Base-by-base conservation (phyloP, 495 filamentous ascomycete genomes). In the Lentithecium fluviatile region DNA sequence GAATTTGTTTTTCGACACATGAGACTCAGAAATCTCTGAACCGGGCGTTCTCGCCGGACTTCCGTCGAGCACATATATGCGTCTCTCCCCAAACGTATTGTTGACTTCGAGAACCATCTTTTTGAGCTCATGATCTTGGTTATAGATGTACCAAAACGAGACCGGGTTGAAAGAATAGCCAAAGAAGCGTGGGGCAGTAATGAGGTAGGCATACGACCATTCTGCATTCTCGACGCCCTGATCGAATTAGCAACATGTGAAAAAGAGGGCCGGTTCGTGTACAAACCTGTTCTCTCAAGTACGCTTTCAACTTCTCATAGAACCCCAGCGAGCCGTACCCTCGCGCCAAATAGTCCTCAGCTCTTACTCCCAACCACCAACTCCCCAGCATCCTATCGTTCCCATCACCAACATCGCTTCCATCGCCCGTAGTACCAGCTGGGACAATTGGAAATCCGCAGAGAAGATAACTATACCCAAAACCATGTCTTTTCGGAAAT, bases 91-190 rank as follows among this genome's bases (percentile, higher is more conserved):
- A 67, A 89, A 90, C 0, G 86, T 90, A 61, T 91, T 90, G 68
- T 89, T 90, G 42, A 91, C 85, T 67, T 92, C 89, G 15, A 90
- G 63, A 36, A 93, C 80, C 71, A 90, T 80, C 24, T 83, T 82
- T 42, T 79, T 78, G 26, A 93, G 77, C n/a, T 78, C 73, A 50
- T 79, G 76, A 3, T 80, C 66, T 6, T 74, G 60, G 20, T 79
- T 79, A 67, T 93, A 92, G 7, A 93, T 76, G 61, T 91, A 90
- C 85, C 88, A 93, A 71, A 90, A 88, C 8, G 85, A 89, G 13
- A 89, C 85, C 0, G 87, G 88, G 64, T 88, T 90, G 71, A 88
- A 89, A 15, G 82, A 82, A 68, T 88, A 88, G 15, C 85, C 84
- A 4, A 88, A 71, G 58, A 90, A 87, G 24, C 79, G 77, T 12